These are phyloP conservation scores for Teratosphaeria pseudoeucalypti DNA, from an alignment of 2,329 filamentous ascomycete species.

Conservation along the genomic window DNA sequence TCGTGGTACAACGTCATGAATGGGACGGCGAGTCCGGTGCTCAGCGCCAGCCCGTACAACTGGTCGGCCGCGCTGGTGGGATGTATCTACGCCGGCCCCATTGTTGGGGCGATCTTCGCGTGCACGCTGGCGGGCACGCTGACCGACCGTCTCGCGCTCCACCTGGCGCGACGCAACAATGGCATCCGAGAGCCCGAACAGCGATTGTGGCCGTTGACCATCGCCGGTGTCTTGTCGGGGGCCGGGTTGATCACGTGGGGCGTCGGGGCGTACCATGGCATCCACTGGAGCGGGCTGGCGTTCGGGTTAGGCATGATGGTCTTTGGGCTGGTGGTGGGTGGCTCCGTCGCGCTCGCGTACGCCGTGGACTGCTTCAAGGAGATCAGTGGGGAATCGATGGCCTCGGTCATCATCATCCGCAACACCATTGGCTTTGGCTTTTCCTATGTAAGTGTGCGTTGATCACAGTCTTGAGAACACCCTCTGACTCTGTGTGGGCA, in stretches of 20 bases:
- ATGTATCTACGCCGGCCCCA: constrained; percentile 25
- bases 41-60: constrained; percentile 26
- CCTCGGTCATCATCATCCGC: constrained; percentile 35
- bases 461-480: too few species aligned
- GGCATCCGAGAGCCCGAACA: constrained; percentile 32
- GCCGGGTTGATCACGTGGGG: constrained; percentile 40
- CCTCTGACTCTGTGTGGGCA: constrained; percentile 17
- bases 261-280: constrained; percentile 34
- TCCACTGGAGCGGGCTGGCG: constrained; percentile 42
- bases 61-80: constrained; percentile 30
- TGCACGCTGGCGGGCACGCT: constrained; percentile 27
- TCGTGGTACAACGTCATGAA: constrained; percentile 36
- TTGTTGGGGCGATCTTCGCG: constrained; percentile 27
- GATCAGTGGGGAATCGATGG: constrained; percentile 34
- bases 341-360: constrained; percentile 31
- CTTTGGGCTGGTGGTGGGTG: constrained; percentile 7
- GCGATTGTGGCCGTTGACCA: constrained; percentile 29
- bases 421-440: constrained; percentile 37
- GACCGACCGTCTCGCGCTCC: constrained; percentile 23
- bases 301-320: constrained; percentile 26
- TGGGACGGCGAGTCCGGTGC: constrained; percentile 30
- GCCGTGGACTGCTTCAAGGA: constrained; percentile 37
- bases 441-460: neutral
- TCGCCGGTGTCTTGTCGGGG: constrained; percentile 34
- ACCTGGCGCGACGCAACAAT: constrained; percentile 26